Base-by-base conservation (phyloP, 352 stramenopile species). In the Pythium utonaiense region DNA sequence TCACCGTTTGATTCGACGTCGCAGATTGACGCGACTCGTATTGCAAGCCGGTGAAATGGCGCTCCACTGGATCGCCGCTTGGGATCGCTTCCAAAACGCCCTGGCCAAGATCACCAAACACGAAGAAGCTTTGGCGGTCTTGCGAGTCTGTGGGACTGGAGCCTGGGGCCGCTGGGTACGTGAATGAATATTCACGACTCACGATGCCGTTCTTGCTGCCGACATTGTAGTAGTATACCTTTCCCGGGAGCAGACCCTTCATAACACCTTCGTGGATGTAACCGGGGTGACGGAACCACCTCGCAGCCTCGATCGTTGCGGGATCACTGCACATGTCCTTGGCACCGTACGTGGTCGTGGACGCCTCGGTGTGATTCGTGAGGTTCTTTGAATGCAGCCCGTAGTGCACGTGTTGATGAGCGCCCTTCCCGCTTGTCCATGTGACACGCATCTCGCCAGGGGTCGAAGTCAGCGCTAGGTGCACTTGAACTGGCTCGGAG, bases 401-500 rank as follows among this genome's bases (percentile, higher is more conserved):
- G 36, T 70, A 78, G 24, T 64, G 62, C 13, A 80, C 63, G 10
- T 62, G 51, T 17, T 62, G 57, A 13, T 66, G 27, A 5, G 21
- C 19, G 4, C 63, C 64, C 12, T 36, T n/a, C 0, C 57, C 73
- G 24, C 60, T 78, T 6, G 69, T 77, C 70, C 73, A 80, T 56
- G 65, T 76, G 24, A 78, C 61, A 33, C 69, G 71, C 67, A 78
- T 78, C 55, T 76, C 67, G 16, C 57, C 57, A 13, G 52, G 27
- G 0, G 62, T 69, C 10, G 51, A 41, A 2, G 70, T 78, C 14
- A 80, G 53, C 13, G 69, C 61, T 19, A 80, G 38, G 30, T 68
- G 73, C 25, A 76, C 47, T n/a, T 80, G 73, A 28, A 72, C 48
- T 6, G 73, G 73, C 60, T 80, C 63, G 16, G 59, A 64, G 22